Percentiles rank a stretch among this genome's conserved stretches.
These are phyloP conservation scores for Fusarium chuoi DNA, from an alignment of 2,329 filamentous ascomycete species.

Conservation along the genomic window DNA sequence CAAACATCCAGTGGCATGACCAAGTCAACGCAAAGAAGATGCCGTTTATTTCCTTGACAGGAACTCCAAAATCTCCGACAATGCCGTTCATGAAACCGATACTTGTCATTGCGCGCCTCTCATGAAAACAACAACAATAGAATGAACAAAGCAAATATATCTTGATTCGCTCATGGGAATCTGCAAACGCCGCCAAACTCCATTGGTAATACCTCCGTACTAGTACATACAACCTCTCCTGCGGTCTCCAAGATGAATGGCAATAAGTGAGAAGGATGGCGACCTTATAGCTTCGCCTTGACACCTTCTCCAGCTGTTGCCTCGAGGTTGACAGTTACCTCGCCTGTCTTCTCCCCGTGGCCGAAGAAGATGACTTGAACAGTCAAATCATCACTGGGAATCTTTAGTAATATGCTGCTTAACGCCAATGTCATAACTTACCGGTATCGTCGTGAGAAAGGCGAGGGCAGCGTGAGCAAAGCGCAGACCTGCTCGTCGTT, in stretches of 20 bases:
- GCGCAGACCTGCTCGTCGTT: slow-evolving; percentile 95
- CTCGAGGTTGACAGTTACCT: slow-evolving; percentile 85
- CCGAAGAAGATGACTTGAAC: slow-evolving; percentile 99
- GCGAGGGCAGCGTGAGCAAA: slow-evolving; percentile 88
- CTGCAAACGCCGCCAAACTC: slow-evolving; percentile 41
- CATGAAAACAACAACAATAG: slow-evolving; percentile 11
- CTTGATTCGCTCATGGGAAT: slow-evolving; percentile 15
- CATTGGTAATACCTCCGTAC: slow-evolving; percentile 1
- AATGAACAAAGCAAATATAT: slow-evolving; percentile 4
- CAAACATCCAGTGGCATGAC: background rate
- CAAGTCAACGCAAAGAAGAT: background rate
- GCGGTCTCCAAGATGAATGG: background rate
- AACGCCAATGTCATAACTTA: slow-evolving; percentile 49
- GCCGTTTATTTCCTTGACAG: background rate
- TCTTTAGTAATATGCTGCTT: slow-evolving; percentile 17
- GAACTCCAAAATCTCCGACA: background rate
- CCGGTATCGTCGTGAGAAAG: slow-evolving; percentile 92
- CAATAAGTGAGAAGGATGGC: background rate
- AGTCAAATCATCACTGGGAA: slow-evolving; percentile 85
- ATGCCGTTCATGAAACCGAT: background rate
- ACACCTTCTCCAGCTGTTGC: slow-evolving; percentile 71
- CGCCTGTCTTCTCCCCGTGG: slow-evolving; percentile 78
- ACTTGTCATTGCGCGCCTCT: background rate
- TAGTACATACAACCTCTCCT: background rate
- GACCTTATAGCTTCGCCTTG: slow-evolving; percentile 53